These are phyloP conservation scores for Fragilariopsis cylindrus DNA, from an alignment of 108 stramenopile species.

Conservation along the genomic window DNA sequence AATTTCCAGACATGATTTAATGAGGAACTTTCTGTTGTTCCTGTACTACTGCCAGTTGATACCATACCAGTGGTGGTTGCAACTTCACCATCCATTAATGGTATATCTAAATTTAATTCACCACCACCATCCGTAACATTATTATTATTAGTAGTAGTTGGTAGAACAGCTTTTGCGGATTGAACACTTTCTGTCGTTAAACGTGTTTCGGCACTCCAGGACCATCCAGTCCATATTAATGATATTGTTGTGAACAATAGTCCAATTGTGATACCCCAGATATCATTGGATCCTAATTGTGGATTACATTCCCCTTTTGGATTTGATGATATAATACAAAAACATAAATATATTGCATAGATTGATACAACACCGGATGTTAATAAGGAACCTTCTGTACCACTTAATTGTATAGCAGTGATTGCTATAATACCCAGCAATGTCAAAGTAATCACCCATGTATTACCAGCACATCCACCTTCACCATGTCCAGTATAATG, in stretches of 20 bases:
- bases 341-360: conserved; percentile 83
- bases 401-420: conserved; percentile 66
- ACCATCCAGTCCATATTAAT: conserved; percentile 87
- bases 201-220: conserved; percentile 54
- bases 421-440: conserved; percentile 70
- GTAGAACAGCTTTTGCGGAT: conserved; percentile 33
- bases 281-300: conserved; percentile 65
- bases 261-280: conserved; percentile 78
- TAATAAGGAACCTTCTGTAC: conserved; percentile 83
- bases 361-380: conserved; percentile 82
- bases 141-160: not conserved
- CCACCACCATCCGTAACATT: not conserved
- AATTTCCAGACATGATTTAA: conserved; percentile 78
- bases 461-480: conserved; percentile 66
- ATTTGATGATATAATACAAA: conserved; percentile 86
- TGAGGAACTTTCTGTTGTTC: conserved; percentile 19
- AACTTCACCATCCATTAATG: conserved; percentile 73
- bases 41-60: conserved; percentile 29
- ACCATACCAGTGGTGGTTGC: conserved; percentile 63
- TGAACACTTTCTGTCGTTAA: conserved; percentile 35
- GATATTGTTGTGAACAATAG: conserved; percentile 74
- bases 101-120: conserved; percentile 64
- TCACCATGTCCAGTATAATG: conserved; percentile 42
- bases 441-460: conserved; percentile 83
- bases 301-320: conserved; percentile 83